phyloP scores from a whole-genome alignment of 805 yeast genomes.

The Maudiozyma bulderi region DNA sequence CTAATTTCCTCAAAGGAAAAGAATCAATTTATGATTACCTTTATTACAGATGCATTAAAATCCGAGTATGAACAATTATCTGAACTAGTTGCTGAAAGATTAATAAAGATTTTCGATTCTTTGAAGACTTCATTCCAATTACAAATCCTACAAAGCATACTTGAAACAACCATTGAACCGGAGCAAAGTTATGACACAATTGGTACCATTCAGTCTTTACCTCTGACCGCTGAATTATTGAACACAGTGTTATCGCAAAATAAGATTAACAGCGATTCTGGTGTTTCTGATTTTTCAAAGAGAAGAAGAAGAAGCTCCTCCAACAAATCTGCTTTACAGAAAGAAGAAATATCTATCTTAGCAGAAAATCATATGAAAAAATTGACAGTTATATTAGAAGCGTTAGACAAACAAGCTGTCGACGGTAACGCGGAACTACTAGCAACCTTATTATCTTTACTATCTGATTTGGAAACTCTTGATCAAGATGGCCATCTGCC shows the following conservation, averaged over 20 bases:
- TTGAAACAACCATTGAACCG: conserved; percentile 43
- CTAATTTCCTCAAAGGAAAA: conserved; percentile 56
- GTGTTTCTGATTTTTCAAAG: conserved; percentile 43
- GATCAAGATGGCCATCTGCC: conserved; percentile 90
- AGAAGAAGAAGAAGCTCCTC: conserved; percentile 74
- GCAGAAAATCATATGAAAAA: conserved; percentile 74
- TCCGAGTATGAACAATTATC: conserved; percentile 37
- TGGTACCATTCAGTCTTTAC: conserved; percentile 44
- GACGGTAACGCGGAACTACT: conserved; percentile 37
- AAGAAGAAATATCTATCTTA: conserved; percentile 56
- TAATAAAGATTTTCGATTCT: conserved; percentile 45
- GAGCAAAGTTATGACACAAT: conserved; percentile 42
- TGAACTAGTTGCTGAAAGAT: conserved; percentile 40
- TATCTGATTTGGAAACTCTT: conserved; percentile 70
- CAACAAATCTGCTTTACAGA: conserved; percentile 62
- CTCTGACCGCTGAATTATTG: conserved; percentile 48
- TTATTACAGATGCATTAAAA: conserved; percentile 46
- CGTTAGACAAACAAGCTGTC: conserved; percentile 46
- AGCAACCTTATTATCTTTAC: conserved; percentile 45
- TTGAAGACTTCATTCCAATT: conserved; percentile 51
- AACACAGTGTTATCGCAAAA: conserved; percentile 49
- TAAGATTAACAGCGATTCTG: conserved; percentile 41
- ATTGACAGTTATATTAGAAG: conserved; percentile 69
- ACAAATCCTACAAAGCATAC: conserved; percentile 46
- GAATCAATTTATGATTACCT: conserved; percentile 45